These are phyloP conservation scores for Sonneratia alba DNA, from an alignment of 345 rosid genomes.

Conservation along the genomic window DNA sequence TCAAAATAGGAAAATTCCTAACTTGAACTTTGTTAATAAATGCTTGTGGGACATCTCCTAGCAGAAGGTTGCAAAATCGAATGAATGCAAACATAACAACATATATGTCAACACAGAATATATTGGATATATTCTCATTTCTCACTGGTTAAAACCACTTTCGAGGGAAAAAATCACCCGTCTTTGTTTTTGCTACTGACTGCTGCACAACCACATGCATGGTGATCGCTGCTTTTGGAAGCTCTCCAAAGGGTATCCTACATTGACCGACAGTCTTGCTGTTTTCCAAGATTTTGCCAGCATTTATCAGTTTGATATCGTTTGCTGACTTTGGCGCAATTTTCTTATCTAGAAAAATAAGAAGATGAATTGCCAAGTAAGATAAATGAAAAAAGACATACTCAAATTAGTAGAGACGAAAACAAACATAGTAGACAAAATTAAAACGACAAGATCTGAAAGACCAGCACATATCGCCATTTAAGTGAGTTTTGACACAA, in stretches of 20 bases:
- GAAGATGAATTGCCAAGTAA: background rate
- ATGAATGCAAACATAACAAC: background rate
- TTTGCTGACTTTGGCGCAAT: slow-evolving; percentile 59
- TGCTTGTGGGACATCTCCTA: no score
- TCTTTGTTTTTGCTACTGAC: slow-evolving; percentile 56
- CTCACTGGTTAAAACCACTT: background rate
- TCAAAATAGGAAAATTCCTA: no score
- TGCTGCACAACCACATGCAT: slow-evolving; percentile 97
- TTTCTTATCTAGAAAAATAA: slow-evolving; percentile 46
- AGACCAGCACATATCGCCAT: background rate
- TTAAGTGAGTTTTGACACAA: no score
- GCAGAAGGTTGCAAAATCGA: background rate
- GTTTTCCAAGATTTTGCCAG: slow-evolving; percentile 84
- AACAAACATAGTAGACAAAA: background rate
- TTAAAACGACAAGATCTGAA: background rate
- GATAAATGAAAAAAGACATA: background rate
- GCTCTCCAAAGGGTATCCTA: slow-evolving; percentile 68
- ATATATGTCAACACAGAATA: background rate
- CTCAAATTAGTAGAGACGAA: background rate
- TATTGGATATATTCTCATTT: background rate
- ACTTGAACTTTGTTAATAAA: no score
- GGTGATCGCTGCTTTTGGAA: slow-evolving; percentile 56
- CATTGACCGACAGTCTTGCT: slow-evolving; percentile 80
- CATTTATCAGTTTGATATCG: slow-evolving; percentile 81
- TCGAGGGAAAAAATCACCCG: slow-evolving; percentile 37